phyloP scores from a whole-genome alignment of 176 grass and related monocot species.

The Musa troglodytarum region DNA sequence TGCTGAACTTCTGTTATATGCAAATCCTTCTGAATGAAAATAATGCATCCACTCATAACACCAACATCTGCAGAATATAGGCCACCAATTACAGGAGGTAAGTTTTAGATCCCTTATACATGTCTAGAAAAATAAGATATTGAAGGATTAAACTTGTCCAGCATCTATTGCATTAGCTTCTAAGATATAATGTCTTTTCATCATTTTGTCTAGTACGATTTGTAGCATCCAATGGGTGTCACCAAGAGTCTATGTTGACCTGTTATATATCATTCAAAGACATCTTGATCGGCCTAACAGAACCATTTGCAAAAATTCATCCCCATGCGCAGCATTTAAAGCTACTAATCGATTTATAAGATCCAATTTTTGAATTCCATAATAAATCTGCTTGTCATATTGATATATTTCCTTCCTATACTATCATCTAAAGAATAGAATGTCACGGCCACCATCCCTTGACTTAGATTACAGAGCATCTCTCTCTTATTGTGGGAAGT shows the following conservation, averaged over 20 bases:
- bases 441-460: too few relatives aligned
- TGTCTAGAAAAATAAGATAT: neutral
- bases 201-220: neutral
- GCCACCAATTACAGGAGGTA: neutral
- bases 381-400: neutral
- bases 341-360: neutral
- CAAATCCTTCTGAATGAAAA: conserved; percentile 77
- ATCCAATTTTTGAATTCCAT: neutral
- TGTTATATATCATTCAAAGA: too few relatives aligned
- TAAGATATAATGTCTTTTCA: neutral
- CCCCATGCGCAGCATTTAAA: neutral
- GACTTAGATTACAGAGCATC: too few relatives aligned
- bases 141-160: neutral
- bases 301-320: neutral
- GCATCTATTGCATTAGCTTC: neutral
- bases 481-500: too few relatives aligned
- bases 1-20: conserved; percentile 85
- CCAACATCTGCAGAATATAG: conserved; percentile 47
- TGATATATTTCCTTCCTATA: too few relatives aligned
- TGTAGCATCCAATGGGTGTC: neutral
- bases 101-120: neutral
- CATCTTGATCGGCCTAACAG: neutral
- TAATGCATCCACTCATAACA: conserved; percentile 89
- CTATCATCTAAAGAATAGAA: too few relatives aligned
- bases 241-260: neutral